phyloP scores from a whole-genome alignment of 2,329 filamentous ascomycete genomes.

The Aspergillus piperis region DNA sequence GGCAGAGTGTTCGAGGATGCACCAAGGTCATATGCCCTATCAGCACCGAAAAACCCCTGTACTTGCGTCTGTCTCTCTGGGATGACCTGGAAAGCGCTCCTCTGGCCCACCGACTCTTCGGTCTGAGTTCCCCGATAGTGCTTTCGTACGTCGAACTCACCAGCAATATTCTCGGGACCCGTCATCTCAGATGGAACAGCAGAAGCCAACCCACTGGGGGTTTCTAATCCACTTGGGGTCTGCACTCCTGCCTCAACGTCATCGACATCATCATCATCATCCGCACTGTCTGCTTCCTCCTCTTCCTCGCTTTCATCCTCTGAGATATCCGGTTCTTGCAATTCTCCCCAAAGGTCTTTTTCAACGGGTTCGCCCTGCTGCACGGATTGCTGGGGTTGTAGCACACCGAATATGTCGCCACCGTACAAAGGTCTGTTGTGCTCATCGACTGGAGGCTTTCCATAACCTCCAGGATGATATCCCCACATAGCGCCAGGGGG shows the following conservation, averaged over 20 bases:
- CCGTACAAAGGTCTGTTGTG: constrained; percentile 89
- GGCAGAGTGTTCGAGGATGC: constrained; percentile 62
- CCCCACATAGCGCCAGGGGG: constrained; percentile 90
- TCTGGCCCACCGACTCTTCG: constrained; percentile 72
- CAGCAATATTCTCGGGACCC: constrained; percentile 73
- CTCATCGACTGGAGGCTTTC: constrained; percentile 93
- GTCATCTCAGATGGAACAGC: constrained; percentile 78
- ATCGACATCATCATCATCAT: constrained; percentile 59
- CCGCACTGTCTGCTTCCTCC: constrained; percentile 61
- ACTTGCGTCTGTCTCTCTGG: constrained; percentile 83
- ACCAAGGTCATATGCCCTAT: constrained; percentile 86
- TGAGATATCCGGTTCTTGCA: constrained; percentile 77
- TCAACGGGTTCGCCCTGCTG: constrained; percentile 78
- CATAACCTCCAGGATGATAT: constrained; percentile 92
- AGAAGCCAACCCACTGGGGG: constrained; percentile 77
- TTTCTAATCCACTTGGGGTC: constrained; percentile 72
- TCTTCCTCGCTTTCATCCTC: constrained; percentile 71
- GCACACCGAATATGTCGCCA: constrained; percentile 88
- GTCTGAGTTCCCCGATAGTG: constrained; percentile 81
- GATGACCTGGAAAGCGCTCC: constrained; percentile 84
- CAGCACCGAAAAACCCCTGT: constrained; percentile 94
- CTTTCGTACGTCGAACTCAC: constrained; percentile 91
- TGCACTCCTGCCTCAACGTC: constrained; percentile 58
- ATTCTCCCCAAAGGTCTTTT: constrained; percentile 85
- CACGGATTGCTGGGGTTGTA: constrained; percentile 61